Conservation (phyloP, 768 basidiomycete species). For the Suillus plorans region DNA sequence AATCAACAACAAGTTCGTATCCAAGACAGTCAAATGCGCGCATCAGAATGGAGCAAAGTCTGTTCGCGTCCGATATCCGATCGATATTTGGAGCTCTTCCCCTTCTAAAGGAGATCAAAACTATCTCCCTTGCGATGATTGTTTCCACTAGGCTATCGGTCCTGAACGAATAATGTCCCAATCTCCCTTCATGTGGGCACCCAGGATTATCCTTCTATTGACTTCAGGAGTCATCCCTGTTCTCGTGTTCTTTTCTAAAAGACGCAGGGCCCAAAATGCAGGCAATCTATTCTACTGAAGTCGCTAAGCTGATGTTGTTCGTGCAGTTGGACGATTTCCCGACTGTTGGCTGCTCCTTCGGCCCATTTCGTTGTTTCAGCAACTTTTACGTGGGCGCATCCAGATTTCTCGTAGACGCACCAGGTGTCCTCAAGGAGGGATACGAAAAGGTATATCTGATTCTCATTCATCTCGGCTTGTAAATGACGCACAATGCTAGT, state of each 20-base stretch:
- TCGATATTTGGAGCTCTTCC: background rate
- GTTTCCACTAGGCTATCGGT: background rate
- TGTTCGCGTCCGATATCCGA: background rate
- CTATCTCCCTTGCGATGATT: background rate
- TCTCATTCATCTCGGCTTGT: background rate
- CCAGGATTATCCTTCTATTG: background rate
- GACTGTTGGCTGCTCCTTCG: slow-evolving; percentile 23
- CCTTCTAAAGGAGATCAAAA: background rate
- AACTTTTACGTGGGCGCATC: slow-evolving; percentile 26
- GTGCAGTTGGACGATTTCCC: slow-evolving; percentile 30
- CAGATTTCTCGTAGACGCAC: slow-evolving; percentile 15
- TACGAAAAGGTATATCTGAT: slow-evolving; percentile 24
- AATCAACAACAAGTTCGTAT: background rate
- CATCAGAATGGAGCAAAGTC: background rate
- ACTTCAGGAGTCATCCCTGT: background rate
- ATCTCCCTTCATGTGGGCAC: background rate
- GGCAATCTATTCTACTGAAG: background rate
- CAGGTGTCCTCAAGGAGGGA: slow-evolving; percentile 30
- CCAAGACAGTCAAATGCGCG: background rate
- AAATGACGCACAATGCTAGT: slow-evolving; percentile 14
- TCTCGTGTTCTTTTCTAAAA: background rate
- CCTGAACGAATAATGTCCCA: background rate
- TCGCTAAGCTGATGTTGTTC: background rate
- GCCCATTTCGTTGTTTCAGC: slow-evolving; percentile 11
- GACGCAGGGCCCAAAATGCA: background rate